Base-by-base conservation (phyloP, 1,284 basidiomycete species). In the Sporisorium reilianum region DNA sequence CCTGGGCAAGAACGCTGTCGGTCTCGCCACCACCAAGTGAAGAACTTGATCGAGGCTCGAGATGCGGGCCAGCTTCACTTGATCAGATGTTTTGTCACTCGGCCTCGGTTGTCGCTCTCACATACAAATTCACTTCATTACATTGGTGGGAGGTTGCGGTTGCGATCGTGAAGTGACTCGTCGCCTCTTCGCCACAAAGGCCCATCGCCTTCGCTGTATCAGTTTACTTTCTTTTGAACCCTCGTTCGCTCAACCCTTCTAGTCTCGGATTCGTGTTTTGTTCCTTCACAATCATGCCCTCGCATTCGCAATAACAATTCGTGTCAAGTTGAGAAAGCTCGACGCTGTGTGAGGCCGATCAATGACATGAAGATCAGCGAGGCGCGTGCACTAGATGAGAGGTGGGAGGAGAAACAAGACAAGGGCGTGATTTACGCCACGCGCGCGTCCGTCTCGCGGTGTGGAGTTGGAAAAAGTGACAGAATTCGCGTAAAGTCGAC, bases 1-100 rank as follows among this genome's bases (percentile, higher is more conserved):
- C 85, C 89, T 94, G 51, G 93, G 90, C 49, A 88, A 70, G 73
- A 83, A 95, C 84, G 93, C 94, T 54, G 92, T 97, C 75, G 95
- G 94, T 55, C 95, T 97, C 79, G 94, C 94, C 38, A 84, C 84
- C 61, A 83, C 86, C 57, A 80, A 82, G 54, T 87, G 84, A 84
- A 81, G 68, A 80, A 22, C 23, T 23, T 52, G 28, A 38, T 26
- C 23, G 23, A 20, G 7, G 38, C 18, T 41, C 38, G 38, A 41
- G n/a, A 41, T 20, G 18, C n/a, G n/a, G 38, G 1, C n/a, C 30
- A 3, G n/a, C 32, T 32, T 10, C 5, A 49, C 3, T 23, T 23
- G 20, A 32, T 7, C 28, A 2, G 7, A 23, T 18, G 12, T 14
- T 14, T 41, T 41, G 36, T 30, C 8, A 3, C 16, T 18, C 48